Evolutionary conservation across 371 early-diverging fungal genomes (phyloP).

Genomic region (Apophysomyces ossiformis): DNA sequence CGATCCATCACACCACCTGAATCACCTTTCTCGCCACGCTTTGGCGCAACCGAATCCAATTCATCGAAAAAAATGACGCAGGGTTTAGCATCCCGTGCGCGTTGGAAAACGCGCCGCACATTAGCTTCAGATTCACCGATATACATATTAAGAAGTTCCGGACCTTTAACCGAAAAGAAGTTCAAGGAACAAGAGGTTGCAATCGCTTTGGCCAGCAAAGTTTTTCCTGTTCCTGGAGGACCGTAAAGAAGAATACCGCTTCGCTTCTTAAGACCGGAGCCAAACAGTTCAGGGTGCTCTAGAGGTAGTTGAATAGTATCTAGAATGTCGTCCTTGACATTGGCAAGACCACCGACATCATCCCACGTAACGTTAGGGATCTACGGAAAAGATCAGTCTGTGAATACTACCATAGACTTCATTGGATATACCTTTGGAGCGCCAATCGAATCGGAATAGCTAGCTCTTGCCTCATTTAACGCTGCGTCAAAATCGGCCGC

Average conservation of each 20-base stretch:
- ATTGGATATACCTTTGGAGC: constrained; percentile 79
- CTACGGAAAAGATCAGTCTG: constrained; percentile 26
- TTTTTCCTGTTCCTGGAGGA: constrained; percentile 99
- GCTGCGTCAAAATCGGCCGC: constrained; percentile 82
- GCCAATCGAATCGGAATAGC: constrained; percentile 91
- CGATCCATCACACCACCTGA: constrained; percentile 99
- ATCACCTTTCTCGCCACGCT: constrained; percentile 96
- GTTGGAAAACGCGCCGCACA: constrained; percentile 97
- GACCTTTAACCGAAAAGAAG: constrained; percentile 99
- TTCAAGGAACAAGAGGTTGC: constrained; percentile 98
- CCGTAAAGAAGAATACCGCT: constrained; percentile 96
- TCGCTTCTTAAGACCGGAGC: constrained; percentile 96
- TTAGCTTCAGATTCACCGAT: constrained; percentile 98
- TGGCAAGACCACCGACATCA: constrained; percentile 98
- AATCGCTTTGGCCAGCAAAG: constrained; percentile 98
- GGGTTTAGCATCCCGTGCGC: constrained; percentile 97
- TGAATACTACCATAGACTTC: not conserved
- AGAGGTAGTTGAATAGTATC: constrained; percentile 99
- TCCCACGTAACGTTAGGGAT: constrained; percentile 98
- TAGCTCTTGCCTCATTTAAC: constrained; percentile 77
- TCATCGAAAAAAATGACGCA: constrained; percentile 99
- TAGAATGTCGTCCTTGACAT: constrained; percentile 96
- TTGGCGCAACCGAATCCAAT: constrained; percentile 98
- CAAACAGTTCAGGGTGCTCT: constrained; percentile 96
- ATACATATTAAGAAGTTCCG: constrained; percentile 91